phyloP scores from a whole-genome alignment of 1,139 yeast genomes.

The Lizanozyma gosingica region DNA sequence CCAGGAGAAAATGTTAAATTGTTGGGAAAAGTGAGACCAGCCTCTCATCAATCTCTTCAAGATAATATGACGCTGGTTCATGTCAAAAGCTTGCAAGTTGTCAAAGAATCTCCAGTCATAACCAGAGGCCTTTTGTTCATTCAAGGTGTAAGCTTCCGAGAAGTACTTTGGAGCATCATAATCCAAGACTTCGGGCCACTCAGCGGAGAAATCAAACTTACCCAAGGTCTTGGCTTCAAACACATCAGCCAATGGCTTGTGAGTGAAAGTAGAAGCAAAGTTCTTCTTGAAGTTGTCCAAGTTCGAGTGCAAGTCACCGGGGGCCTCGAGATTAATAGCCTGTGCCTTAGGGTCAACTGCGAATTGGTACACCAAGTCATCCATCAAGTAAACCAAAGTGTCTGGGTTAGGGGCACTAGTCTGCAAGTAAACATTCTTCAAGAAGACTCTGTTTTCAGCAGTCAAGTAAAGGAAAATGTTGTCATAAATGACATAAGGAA shows the following conservation, averaged over 20 bases:
- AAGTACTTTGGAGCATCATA: conserved; percentile 1
- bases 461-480: conserved; percentile 1
- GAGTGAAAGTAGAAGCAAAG: not conserved
- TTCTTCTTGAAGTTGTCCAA: not conserved
- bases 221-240: not conserved
- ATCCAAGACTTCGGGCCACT: conserved; percentile 1
- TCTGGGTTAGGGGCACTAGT: conserved; percentile 1
- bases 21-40: conserved; percentile 42
- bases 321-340: not conserved
- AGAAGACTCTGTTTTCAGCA: conserved; percentile 1
- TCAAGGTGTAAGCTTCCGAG: conserved; percentile 2
- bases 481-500: not conserved
- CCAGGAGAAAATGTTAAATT: conserved; percentile 40
- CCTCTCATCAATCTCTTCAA: conserved; percentile 33
- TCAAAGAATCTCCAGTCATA: conserved; percentile 32
- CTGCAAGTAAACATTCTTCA: conserved; percentile 1
- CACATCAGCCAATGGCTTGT: not conserved
- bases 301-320: not conserved
- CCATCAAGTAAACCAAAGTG: conserved; percentile 1
- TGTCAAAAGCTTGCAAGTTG: not conserved
- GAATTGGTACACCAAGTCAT: conserved; percentile 1
- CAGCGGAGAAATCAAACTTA: conserved; percentile 1
- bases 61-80: not conserved
- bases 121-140: conserved; percentile 1
- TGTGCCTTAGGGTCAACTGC: conserved; percentile 1